phyloP scores from a whole-genome alignment of 495 filamentous ascomycete species.

The Geoglossum glabrum region DNA sequence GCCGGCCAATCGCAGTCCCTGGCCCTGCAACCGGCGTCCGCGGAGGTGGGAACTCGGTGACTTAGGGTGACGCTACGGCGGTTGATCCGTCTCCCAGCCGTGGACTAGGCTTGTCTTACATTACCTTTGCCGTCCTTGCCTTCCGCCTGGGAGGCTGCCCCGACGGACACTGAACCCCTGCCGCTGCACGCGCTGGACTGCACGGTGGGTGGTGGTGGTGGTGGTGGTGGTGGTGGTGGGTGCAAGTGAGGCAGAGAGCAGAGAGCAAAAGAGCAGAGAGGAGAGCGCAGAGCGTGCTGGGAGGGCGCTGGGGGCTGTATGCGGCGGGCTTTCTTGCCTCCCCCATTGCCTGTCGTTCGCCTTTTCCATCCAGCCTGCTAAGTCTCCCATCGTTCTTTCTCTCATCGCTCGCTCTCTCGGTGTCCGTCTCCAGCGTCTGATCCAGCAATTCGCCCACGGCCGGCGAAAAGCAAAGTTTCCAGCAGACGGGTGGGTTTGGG shows the following conservation, averaged over 20 bases:
- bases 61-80: not conserved
- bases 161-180: not conserved
- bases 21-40: not conserved
- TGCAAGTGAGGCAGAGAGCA: too few species aligned
- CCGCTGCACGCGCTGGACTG: not conserved
- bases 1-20: not conserved
- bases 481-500: not conserved
- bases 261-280: too few species aligned
- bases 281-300: too few species aligned
- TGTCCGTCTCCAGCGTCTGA: not conserved
- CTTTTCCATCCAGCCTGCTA: not conserved
- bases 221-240: too few species aligned
- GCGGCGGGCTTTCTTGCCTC: not conserved
- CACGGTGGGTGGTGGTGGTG: too few species aligned
- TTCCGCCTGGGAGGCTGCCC: not conserved
- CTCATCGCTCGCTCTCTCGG: not conserved
- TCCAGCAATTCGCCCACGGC: not conserved
- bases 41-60: not conserved
- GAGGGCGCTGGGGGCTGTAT: not conserved
- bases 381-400: not conserved
- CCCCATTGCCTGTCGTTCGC: not conserved
- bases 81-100: not conserved
- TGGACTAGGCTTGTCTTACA: not conserved
- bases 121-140: not conserved
- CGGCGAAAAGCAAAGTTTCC: not conserved